A percentile compares a stretch with the other conserved stretches of the same genome.
phyloP scores from a whole-genome alignment of 2,329 filamentous ascomycete genomes.

The Aspergillus arachidicola region DNA sequence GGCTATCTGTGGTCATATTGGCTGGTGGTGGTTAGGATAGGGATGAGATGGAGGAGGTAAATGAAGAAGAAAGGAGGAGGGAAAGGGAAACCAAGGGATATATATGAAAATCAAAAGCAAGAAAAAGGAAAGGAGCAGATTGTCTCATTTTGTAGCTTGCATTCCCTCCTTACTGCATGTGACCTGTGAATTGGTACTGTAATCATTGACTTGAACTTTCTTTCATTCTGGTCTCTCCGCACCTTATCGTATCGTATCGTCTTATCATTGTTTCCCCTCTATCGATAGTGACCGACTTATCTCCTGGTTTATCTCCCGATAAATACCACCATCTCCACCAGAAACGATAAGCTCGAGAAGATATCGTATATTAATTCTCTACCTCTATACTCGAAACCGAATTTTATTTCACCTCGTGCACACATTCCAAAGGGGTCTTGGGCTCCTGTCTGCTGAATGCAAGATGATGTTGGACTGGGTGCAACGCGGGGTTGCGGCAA shows the following conservation, averaged over 20 bases:
- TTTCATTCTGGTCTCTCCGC: slow-evolving; percentile 25
- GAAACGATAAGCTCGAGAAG: neutral
- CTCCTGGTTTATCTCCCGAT: neutral
- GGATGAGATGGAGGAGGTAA: neutral
- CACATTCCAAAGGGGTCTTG: neutral
- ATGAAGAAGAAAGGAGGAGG: neutral
- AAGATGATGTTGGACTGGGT: neutral
- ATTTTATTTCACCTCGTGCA: too few species aligned
- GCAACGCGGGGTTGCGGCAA: neutral
- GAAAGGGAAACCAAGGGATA: neutral
- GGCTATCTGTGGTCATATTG: slow-evolving; percentile 26
- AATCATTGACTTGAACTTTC: neutral
- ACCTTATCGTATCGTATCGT: slow-evolving; percentile 25
- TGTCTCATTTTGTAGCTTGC: slow-evolving; percentile 4
- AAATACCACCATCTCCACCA: neutral
- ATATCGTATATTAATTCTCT: neutral
- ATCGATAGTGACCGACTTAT: neutral
- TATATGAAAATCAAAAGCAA: neutral
- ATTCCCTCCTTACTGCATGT: slow-evolving; percentile 23
- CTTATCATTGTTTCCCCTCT: slow-evolving; percentile 5
- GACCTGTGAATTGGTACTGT: slow-evolving; percentile 19
- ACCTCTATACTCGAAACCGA: too few species aligned
- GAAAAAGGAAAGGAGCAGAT: neutral
- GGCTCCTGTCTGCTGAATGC: neutral
- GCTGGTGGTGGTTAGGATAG: neutral